Conservation (phyloP, 805 yeast genomes). For the Lipomyces orientalis region DNA sequence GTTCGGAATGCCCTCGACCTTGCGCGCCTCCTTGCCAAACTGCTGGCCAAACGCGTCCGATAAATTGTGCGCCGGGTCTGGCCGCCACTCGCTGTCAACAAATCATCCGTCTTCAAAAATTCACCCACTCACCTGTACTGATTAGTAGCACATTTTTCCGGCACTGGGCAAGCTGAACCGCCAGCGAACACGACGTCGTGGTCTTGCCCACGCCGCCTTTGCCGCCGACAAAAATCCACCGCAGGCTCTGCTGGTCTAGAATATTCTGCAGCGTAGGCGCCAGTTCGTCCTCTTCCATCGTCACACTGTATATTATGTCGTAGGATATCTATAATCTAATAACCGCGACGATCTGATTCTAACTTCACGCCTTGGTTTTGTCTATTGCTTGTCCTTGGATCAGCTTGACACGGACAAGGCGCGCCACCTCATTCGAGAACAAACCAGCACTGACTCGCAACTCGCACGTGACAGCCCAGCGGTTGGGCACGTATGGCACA, state of each 20-base stretch:
- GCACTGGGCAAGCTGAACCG: constrained; percentile 86
- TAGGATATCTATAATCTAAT: no score
- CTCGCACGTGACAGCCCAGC: no score
- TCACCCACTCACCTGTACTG: constrained; percentile 30
- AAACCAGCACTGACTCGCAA: no score
- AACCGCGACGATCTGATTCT: no score
- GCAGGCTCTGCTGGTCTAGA: constrained; percentile 58
- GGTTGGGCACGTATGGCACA: no score
- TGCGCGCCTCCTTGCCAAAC: constrained; percentile 94
- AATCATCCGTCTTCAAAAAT: not conserved
- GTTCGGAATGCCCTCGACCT: constrained; percentile 86
- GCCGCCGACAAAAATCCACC: constrained; percentile 99
- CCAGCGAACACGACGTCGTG: constrained; percentile 93
- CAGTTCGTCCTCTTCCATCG: constrained; percentile 38
- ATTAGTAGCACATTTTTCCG: constrained; percentile 87
- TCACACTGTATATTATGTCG: not conserved
- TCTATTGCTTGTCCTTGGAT: no score
- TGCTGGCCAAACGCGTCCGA: constrained; percentile 99
- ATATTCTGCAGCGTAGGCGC: constrained; percentile 52
- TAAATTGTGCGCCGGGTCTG: constrained; percentile 98
- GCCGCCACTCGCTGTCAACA: constrained; percentile 60
- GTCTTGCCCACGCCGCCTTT: constrained; percentile 99
- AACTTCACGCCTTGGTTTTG: no score
- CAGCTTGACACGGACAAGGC: no score
- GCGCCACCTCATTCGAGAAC: no score